Percentiles rank a stretch among this genome's conserved stretches.
Conservation (phyloP, 192 early-diverging fungal genomes). For the Coemansia sp. region DNA sequence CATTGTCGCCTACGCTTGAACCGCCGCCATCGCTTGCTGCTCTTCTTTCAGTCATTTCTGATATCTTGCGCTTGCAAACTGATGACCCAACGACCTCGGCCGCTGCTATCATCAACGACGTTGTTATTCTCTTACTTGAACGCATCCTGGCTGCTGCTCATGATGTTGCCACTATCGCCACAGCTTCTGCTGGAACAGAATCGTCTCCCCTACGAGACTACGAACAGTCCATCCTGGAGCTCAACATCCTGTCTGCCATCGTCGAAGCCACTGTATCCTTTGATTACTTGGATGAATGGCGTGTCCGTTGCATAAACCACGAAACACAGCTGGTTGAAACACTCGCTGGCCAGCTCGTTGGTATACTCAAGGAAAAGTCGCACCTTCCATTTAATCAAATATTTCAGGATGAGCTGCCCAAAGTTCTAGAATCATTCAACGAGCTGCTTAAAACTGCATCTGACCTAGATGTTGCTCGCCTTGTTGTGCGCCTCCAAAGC, state of each 20-base stretch:
- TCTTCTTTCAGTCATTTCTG: constrained; percentile 14
- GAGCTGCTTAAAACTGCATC: constrained; percentile 17
- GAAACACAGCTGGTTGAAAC: constrained; percentile 2
- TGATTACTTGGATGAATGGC: neutral
- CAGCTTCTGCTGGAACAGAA: neutral
- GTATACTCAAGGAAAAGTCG: constrained; percentile 20
- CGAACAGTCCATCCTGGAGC: constrained; percentile 35
- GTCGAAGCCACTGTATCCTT: neutral
- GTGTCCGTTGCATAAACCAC: neutral
- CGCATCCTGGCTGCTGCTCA: constrained; percentile 10
- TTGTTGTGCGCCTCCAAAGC: constrained; percentile 27
- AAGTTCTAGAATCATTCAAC: constrained; percentile 19
- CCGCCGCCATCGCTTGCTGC: constrained; percentile 17
- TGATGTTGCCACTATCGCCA: neutral
- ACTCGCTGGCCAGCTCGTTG: constrained; percentile 15
- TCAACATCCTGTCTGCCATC: constrained; percentile 23
- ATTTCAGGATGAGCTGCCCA: neutral
- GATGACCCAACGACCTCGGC: constrained; percentile 11
- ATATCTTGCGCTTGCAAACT: constrained; percentile 22
- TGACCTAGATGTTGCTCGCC: constrained; percentile 30
- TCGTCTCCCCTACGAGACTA: constrained; percentile 10
- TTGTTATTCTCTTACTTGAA: constrained; percentile 3
- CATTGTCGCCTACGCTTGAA: constrained; percentile 28
- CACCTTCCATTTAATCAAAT: constrained; percentile 18
- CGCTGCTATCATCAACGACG: neutral